phyloP scores from a whole-genome alignment of 352 stramenopile genomes.

The Peronosclerospora sorghi region DNA sequence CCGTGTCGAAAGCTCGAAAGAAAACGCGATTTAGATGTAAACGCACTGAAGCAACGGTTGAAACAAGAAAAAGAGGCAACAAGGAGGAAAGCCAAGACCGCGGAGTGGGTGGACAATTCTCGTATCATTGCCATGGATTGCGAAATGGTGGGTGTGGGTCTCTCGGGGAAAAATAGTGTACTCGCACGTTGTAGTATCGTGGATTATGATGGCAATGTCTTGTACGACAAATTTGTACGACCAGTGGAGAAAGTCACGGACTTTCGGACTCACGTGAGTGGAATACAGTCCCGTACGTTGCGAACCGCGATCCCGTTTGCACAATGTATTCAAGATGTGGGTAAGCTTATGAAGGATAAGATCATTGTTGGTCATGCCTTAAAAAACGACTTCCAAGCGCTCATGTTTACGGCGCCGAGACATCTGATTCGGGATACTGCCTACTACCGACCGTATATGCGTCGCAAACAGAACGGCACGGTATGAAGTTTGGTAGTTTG shows the following conservation, averaged over 20 bases:
- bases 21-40: slow-evolving; percentile 29
- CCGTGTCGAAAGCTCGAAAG: slow-evolving; percentile 12
- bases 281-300: slow-evolving; percentile 56
- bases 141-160: slow-evolving; percentile 80
- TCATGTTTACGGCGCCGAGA: slow-evolving; percentile 80
- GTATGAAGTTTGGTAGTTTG: slow-evolving; percentile 19
- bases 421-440: slow-evolving; percentile 72
- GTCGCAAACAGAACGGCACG: slow-evolving; percentile 73
- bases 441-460: slow-evolving; percentile 80
- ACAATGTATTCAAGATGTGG: slow-evolving; percentile 75
- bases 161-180: slow-evolving; percentile 67
- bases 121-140: slow-evolving; percentile 82
- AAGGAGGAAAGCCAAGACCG: slow-evolving; percentile 37
- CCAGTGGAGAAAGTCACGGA: slow-evolving; percentile 81
- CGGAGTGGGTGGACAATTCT: slow-evolving; percentile 71
- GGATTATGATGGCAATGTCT: slow-evolving; percentile 68
- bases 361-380: slow-evolving; percentile 75
- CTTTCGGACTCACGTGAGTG: slow-evolving; percentile 80
- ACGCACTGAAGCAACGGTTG: slow-evolving; percentile 25
- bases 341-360: slow-evolving; percentile 70
- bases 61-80: slow-evolving; percentile 39
- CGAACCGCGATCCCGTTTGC: slow-evolving; percentile 70
- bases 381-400: slow-evolving; percentile 79
- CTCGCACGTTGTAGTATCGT: slow-evolving; percentile 83
- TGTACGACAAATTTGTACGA: slow-evolving; percentile 79